Base-by-base conservation (phyloP, 1,284 basidiomycete species). In the Cutaneotrichosporon cyanovorans region DNA sequence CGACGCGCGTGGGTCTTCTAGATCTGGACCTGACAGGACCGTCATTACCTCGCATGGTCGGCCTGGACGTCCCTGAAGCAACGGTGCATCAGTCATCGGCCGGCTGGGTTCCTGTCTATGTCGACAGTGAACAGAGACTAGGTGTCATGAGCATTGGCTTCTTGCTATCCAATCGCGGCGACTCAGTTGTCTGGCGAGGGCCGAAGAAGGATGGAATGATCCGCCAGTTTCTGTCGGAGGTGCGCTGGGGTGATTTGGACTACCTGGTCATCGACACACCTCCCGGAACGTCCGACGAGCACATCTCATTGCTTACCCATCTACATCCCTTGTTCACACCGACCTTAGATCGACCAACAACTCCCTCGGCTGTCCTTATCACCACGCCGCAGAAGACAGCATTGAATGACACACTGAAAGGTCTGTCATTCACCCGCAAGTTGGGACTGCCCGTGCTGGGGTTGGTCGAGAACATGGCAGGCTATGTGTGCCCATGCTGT, bases 161-260 rank as follows among this genome's bases (percentile, higher is more conserved):
- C 67, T 72, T 99, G 60, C 72, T 98, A 52, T 87, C 87, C 71
- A 84, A 83, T 61, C 84, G 83, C 61, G 86, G 86, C 42, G 92
- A 96, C 65, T 87, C 84, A 14, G 90, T 99, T 31, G 88, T 99
- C 0, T 99, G 95, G 95, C 76, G 95, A 58, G 95, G 95, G 0
- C 95, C 95, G 30, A 98, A 98, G 79, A 99, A 98, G 79, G 96
- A 96, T 62, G 95, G 89, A 39, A 98, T 98, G 95, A 97, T 99
- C 62, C 77, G 91, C 60, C 95, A 99, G 74, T 98, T 99, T 66
- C 72, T 98, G 65, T 83, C 83, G 59, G 92, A 99, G 62, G 95
- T 98, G 11, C 74, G 90, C 51, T 99, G 95, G 95, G 93, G 91
- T 41, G 83, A 90, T 37, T 75, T 97, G 51, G 95, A 99, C 73